A percentile compares a stretch with the other conserved stretches of the same genome.
These are phyloP conservation scores for Trichoderma erinaceum DNA, from an alignment of 495 filamentous ascomycete genomes.

Conservation along the genomic window DNA sequence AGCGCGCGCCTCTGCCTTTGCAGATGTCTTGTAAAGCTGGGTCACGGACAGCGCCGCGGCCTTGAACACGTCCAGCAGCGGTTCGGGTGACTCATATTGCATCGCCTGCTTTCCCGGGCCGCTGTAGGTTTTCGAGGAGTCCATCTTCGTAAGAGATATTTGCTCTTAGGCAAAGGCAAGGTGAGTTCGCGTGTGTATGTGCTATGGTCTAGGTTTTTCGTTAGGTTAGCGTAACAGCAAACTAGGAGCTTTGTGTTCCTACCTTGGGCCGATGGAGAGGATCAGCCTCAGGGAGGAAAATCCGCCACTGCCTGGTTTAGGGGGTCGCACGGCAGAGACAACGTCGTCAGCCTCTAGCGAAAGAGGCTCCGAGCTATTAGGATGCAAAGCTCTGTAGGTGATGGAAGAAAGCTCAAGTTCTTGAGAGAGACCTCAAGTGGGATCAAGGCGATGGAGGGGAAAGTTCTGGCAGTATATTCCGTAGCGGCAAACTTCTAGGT, in stretches of 20 bases:
- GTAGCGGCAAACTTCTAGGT: slow-evolving; percentile 8
- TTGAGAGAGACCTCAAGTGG: not conserved
- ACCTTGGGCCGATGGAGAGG: not conserved
- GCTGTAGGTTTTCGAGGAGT: not conserved
- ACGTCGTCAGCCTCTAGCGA: not conserved
- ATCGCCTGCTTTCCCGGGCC: not conserved
- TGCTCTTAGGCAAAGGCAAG: not conserved
- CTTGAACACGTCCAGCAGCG: slow-evolving; percentile 85
- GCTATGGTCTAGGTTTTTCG: not conserved
- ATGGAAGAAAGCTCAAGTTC: not conserved
- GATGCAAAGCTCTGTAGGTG: not conserved
- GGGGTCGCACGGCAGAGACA: slow-evolving; percentile 2
- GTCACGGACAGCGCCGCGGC: slow-evolving; percentile 90
- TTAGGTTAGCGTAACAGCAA: slow-evolving; percentile 3
- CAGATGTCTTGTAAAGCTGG: slow-evolving; percentile 88
- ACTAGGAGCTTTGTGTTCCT: slow-evolving; percentile 11
- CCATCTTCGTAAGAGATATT: not conserved
- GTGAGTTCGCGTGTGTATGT: not conserved
- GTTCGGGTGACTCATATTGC: slow-evolving; percentile 56
- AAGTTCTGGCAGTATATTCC: not conserved
- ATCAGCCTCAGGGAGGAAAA: not conserved
- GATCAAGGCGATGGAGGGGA: slow-evolving; percentile 1
- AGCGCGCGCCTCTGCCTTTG: slow-evolving; percentile 65
- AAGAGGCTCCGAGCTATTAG: not conserved
- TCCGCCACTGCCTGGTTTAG: not conserved